Base-by-base conservation (phyloP, 441 rosid species). In the Kokia cookei region DNA sequence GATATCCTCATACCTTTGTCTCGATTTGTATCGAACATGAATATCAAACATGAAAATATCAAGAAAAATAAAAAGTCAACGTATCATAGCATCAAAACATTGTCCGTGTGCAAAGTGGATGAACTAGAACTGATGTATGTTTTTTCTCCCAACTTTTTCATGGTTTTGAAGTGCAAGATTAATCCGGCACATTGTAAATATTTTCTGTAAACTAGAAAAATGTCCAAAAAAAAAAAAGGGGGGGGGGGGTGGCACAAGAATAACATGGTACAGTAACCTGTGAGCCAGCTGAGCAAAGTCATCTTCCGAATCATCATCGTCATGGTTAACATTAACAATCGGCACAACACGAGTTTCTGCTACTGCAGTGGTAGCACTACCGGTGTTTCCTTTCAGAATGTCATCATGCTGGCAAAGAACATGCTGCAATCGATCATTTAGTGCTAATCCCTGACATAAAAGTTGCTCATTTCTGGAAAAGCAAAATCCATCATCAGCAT, bases 261-360 rank as follows among this genome's bases (percentile, higher is more conserved):
- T 51, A 65, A 51, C 50, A 32, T 11, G 40, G 19, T 22, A 9
- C 9, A 29, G 29, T 77, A 64, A 93, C 99, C 99, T 90, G 86
- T 86, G 95, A 55, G 97, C 86, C 78, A 93, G 83, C 87, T 92
- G 94, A 50, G 87, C 22, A 81, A 92, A 88, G 71, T 90, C 98
- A 86, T 96, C 98, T 73, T 95, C 99, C 1, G 89, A 88, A 64
- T 91, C 98, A 73, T 95, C 96, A 13, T 90, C 96, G 4, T 88
- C 97, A 79, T 89, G 92, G 78, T 85, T 86, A 73, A 91, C 81
- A 82, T 84, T 86, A 55, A 89, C 88, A 74, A 89, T 76, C 2
- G 95, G 94, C 76, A 84, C 73, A 70, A 79, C 82, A 71, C 89
- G 77, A 26, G 86, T 77, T 66, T 72, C 85, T 35, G 76, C 82